phyloP scores from a whole-genome alignment of 352 stramenopile genomes.

The Blastocystis sp. region DNA sequence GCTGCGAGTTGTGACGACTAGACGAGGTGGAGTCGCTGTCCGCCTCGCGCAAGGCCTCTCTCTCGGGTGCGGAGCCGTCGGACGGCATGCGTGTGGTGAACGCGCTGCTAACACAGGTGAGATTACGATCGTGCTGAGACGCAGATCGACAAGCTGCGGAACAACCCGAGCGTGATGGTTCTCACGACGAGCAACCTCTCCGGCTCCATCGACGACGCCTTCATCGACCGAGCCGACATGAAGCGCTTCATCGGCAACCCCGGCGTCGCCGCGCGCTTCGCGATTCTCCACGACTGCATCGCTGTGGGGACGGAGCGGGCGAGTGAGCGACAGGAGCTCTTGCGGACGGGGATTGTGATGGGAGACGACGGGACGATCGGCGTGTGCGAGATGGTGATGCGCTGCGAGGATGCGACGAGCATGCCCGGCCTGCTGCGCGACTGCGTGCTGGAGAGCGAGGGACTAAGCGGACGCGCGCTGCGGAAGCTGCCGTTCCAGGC shows the following conservation, averaged over 20 bases:
- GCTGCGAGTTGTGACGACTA: background rate
- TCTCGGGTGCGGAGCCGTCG: constrained; percentile 72
- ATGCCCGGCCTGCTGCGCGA: background rate
- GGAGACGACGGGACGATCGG: background rate
- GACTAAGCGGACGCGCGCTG: constrained; percentile 69
- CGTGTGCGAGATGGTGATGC: background rate
- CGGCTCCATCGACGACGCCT: constrained; percentile 76
- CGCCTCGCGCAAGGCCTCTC: constrained; percentile 67
- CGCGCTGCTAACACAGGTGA: constrained; percentile 72
- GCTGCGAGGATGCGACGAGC: background rate
- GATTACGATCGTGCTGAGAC: background rate
- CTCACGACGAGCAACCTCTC: constrained; percentile 84
- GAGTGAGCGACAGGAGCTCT: constrained; percentile 9
- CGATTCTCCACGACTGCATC: constrained; percentile 73
- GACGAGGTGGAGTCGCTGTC: constrained; percentile 82
- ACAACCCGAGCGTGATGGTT: constrained; percentile 75
- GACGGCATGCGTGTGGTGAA: constrained; percentile 81
- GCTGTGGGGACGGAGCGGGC: constrained; percentile 61
- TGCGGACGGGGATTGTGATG: constrained; percentile 18
- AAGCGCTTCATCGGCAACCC: constrained; percentile 68
- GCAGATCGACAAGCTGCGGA: constrained; percentile 69
- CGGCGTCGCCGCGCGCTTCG: constrained; percentile 65
- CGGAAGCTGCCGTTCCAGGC: constrained; percentile 73
- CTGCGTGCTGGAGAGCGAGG: constrained; percentile 63
- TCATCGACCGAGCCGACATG: constrained; percentile 80